A percentile compares a stretch with the other conserved stretches of the same genome.
Conservation (phyloP, 805 yeast species). For the Cyberlindnera galapagoensis region DNA sequence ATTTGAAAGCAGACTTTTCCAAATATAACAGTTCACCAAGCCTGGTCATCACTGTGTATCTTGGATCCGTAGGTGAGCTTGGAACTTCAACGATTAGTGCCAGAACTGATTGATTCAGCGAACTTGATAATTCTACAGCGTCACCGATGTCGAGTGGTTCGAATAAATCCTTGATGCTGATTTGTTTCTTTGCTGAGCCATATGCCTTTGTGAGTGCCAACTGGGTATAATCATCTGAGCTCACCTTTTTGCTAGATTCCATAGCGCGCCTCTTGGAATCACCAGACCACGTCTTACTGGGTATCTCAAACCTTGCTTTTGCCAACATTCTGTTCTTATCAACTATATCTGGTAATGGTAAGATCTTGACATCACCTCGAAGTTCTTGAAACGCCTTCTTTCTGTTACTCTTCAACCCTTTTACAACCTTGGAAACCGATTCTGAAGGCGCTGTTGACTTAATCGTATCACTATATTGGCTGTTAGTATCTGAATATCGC, state of each 20-base stretch:
- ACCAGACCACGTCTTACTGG: slow-evolving; percentile 8
- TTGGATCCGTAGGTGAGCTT: slow-evolving; percentile 37
- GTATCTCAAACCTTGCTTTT: slow-evolving; percentile 5
- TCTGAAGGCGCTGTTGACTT: slow-evolving; percentile 2
- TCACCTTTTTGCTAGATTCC: neutral
- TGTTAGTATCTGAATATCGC: neutral
- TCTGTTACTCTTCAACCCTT: slow-evolving; percentile 6
- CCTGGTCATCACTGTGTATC: slow-evolving; percentile 49
- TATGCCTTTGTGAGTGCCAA: neutral
- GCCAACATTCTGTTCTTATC: slow-evolving; percentile 5
- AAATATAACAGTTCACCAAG: slow-evolving; percentile 52
- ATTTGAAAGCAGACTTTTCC: slow-evolving; percentile 35
- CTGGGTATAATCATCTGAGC: slow-evolving; percentile 1
- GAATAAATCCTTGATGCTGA: slow-evolving; percentile 11
- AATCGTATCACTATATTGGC: neutral
- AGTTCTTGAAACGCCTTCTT: slow-evolving; percentile 14
- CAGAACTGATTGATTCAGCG: slow-evolving; percentile 37
- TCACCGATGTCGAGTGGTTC: slow-evolving; percentile 43
- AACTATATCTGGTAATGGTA: slow-evolving; percentile 6
- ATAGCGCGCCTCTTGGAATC: slow-evolving; percentile 2
- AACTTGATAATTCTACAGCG: slow-evolving; percentile 45
- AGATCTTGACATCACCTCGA: slow-evolving; percentile 9
- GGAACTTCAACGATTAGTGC: slow-evolving; percentile 55
- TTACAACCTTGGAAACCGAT: no score
- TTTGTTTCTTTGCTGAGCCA: slow-evolving; percentile 2